Evolutionary conservation across 1,284 basidiomycete species (phyloP).

Genomic region (Malassezia restricta): DNA sequence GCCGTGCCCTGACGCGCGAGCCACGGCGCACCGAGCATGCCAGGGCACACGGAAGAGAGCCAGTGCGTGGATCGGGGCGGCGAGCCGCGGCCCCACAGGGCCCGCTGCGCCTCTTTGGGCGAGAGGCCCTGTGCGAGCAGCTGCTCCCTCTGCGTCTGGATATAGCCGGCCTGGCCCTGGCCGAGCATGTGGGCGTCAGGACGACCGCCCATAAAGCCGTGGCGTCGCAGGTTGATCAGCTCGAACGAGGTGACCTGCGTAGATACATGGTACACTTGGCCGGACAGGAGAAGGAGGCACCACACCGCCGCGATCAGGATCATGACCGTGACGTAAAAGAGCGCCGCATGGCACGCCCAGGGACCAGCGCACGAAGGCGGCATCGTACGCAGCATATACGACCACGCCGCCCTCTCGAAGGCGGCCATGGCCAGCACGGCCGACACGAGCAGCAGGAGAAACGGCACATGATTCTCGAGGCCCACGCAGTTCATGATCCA

Average conservation of each 20-base stretch:
- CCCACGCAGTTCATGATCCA: constrained; percentile 99
- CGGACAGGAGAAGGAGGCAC: constrained; percentile 73
- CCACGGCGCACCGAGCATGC: constrained; percentile 52
- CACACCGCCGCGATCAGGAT: constrained; percentile 79
- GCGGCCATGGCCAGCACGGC: constrained; percentile 67
- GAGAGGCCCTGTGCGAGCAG: not conserved
- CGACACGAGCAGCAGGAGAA: constrained; percentile 72
- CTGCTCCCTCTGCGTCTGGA: constrained; percentile 8
- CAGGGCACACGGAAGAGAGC: not conserved
- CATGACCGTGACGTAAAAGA: constrained; percentile 70
- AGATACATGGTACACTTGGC: constrained; percentile 80
- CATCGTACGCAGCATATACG: constrained; percentile 47
- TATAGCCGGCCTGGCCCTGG: constrained; percentile 9
- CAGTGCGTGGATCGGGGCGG: not conserved
- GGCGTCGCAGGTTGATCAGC: constrained; percentile 83
- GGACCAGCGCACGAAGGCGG: constrained; percentile 2
- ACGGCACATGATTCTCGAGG: constrained; percentile 86
- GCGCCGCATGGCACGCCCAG: constrained; percentile 54
- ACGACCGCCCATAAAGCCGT: constrained; percentile 79
- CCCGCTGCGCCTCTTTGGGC: not conserved
- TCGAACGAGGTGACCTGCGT: constrained; percentile 94
- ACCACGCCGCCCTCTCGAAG: constrained; percentile 70
- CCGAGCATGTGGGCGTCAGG: constrained; percentile 7
- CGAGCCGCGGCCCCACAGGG: not conserved
- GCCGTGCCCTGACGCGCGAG: constrained; percentile 84